Evolutionary conservation across 2,329 filamentous ascomycete genomes (phyloP).

Genomic region (Trichoderma semiorbis): DNA sequence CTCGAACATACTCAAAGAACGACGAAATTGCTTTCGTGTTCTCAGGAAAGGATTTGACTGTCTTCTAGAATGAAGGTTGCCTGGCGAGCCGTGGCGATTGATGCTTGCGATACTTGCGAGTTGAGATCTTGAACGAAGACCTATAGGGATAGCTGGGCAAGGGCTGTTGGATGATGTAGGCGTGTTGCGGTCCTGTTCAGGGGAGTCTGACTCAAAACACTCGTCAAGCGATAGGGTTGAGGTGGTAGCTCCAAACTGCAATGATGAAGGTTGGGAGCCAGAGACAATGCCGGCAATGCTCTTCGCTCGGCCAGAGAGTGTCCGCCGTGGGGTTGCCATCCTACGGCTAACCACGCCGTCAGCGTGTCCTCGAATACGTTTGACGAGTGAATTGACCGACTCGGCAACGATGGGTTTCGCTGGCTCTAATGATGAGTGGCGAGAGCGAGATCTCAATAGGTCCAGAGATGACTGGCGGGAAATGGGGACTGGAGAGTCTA

Average conservation of each 20-base stretch:
- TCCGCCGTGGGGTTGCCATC: constrained; percentile 67
- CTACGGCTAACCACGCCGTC: constrained; percentile 50
- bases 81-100: constrained; percentile 71
- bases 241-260: constrained; percentile 62
- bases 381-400: constrained; percentile 41
- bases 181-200: constrained; percentile 63
- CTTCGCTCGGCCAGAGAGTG: constrained; percentile 72
- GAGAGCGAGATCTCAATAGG: constrained; percentile 42
- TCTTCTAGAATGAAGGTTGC: constrained; percentile 67
- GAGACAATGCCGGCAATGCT: constrained; percentile 64
- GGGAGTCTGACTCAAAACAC: constrained; percentile 72
- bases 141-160: constrained; percentile 51
- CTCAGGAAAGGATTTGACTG: constrained; percentile 68
- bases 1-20: constrained; percentile 98
- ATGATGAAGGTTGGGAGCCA: constrained; percentile 66
- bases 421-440: constrained; percentile 47
- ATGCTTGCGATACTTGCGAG: constrained; percentile 56
- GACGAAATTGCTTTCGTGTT: constrained; percentile 82
- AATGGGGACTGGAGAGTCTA: constrained; percentile 55
- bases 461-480: constrained; percentile 47
- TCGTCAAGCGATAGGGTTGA: constrained; percentile 65
- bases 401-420: constrained; percentile 49
- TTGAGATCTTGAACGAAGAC: constrained; percentile 61
- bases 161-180: constrained; percentile 60
- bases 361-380: constrained; percentile 23